Percentiles rank a stretch among this genome's conserved stretches.
phyloP scores from a whole-genome alignment of 2,329 filamentous ascomycete species.

The Fusarium pseudocircinatum region DNA sequence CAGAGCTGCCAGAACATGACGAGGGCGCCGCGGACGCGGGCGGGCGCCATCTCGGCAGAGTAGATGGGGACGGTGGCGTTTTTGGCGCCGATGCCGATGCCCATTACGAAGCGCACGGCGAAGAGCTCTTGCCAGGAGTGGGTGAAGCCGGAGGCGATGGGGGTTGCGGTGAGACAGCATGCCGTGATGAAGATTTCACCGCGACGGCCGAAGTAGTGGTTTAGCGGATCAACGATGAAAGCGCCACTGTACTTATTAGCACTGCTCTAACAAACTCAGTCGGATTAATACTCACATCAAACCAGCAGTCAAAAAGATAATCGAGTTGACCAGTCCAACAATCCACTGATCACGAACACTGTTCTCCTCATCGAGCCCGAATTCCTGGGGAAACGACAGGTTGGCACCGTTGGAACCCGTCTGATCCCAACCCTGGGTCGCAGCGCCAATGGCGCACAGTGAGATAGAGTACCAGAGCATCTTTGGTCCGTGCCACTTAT shows the following conservation, averaged over 20 bases:
- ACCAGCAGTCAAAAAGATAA: slow-evolving; percentile 57
- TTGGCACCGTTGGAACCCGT: slow-evolving; percentile 71
- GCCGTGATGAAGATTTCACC: slow-evolving; percentile 72
- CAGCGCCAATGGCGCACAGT: slow-evolving; percentile 65
- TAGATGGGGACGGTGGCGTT: slow-evolving; percentile 74
- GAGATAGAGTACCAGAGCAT: slow-evolving; percentile 57
- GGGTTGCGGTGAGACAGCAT: slow-evolving; percentile 50
- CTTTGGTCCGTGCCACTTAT: slow-evolving; percentile 65
- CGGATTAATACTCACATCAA: slow-evolving; percentile 58
- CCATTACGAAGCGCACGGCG: slow-evolving; percentile 71
- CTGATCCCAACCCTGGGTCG: slow-evolving; percentile 71
- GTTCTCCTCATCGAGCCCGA: slow-evolving; percentile 45
- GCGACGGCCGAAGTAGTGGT: slow-evolving; percentile 71
- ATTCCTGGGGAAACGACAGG: slow-evolving; percentile 62
- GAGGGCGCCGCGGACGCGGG: slow-evolving; percentile 73
- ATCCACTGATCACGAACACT: slow-evolving; percentile 57
- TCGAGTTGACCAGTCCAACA: slow-evolving; percentile 48
- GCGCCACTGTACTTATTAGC: slow-evolving; percentile 29
- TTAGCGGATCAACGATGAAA: slow-evolving; percentile 62
- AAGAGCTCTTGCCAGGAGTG: slow-evolving; percentile 74
- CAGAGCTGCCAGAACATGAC: slow-evolving; percentile 78
- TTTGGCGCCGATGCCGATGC: slow-evolving; percentile 74
- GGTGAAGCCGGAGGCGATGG: slow-evolving; percentile 61
- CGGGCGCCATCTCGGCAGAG: slow-evolving; percentile 75
- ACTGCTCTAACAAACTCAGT: neutral